Conservation (phyloP, 1,284 basidiomycete species). For the Pyrrhoderma noxium region DNA sequence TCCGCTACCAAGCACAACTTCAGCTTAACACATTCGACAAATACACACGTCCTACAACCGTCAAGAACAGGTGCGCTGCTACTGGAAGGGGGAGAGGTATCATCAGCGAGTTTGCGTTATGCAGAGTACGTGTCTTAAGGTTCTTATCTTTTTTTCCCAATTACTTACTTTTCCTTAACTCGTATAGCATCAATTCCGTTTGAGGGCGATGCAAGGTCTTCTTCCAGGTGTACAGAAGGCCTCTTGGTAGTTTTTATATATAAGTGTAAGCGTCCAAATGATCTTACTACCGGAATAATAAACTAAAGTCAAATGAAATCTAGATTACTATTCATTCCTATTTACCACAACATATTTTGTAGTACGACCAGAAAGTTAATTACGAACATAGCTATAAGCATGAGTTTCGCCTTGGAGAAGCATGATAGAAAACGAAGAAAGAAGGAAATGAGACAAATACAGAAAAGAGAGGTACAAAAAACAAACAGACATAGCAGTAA, state of each 20-base stretch:
- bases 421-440: too few relatives aligned
- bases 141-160: neutral
- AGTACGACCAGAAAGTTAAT: too few relatives aligned
- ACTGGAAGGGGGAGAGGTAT: slow-evolving; percentile 83
- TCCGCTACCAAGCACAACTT: slow-evolving; percentile 94
- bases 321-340: neutral
- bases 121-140: slow-evolving; percentile 55
- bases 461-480: neutral
- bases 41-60: slow-evolving; percentile 75
- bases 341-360: neutral
- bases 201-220: slow-evolving; percentile 73
- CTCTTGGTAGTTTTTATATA: slow-evolving; percentile 58
- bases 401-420: too few relatives aligned
- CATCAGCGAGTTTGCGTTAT: slow-evolving; percentile 83
- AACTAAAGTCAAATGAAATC: too few relatives aligned
- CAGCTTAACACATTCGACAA: slow-evolving; percentile 84
- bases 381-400: too few relatives aligned
- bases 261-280: neutral
- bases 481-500: neutral
- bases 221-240: slow-evolving; percentile 85
- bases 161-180: slow-evolving; percentile 1
- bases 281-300: too few relatives aligned
- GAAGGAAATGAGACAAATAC: too few relatives aligned
- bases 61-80: slow-evolving; percentile 83
- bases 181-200: slow-evolving; percentile 79